Conservation (phyloP, 208 protist species). For the Crithidia sp. region DNA sequence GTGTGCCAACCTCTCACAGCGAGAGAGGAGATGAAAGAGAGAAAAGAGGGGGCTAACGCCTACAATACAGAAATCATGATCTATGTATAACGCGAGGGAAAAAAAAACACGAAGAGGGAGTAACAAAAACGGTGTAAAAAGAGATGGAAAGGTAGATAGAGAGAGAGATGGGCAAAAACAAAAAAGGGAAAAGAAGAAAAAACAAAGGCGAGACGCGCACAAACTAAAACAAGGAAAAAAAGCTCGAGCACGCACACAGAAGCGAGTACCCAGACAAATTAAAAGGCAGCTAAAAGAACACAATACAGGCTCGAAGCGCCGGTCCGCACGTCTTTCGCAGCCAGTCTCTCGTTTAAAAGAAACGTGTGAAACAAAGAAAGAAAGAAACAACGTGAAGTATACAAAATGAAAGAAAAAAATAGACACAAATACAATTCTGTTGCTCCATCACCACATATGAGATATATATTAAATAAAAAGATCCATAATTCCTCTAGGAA, state of each 20-base stretch:
- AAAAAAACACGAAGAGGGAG: not conserved
- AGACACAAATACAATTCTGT: too few relatives aligned
- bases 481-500: too few relatives aligned
- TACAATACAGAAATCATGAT: not conserved
- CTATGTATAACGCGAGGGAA: not conserved
- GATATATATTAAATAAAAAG: too few relatives aligned
- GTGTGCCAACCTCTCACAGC: not conserved
- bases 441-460: too few relatives aligned
- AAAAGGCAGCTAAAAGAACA: too few relatives aligned
- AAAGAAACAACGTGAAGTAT: conserved; percentile 3
- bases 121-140: not conserved
- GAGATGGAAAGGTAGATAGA: not conserved
- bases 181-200: conserved; percentile 4
- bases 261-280: too few relatives aligned
- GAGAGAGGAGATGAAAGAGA: not conserved
- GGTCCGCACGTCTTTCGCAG: too few relatives aligned
- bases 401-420: conserved; percentile 9
- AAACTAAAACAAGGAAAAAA: conserved; percentile 11
- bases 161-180: conserved; percentile 1
- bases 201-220: conserved; percentile 4
- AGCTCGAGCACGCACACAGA: too few relatives aligned
- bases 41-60: not conserved
- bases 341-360: not conserved
- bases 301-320: too few relatives aligned
- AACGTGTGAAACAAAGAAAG: conserved; percentile 8